Conservation (phyloP, 192 early-diverging fungal species). For the Coemansia sp. region DNA sequence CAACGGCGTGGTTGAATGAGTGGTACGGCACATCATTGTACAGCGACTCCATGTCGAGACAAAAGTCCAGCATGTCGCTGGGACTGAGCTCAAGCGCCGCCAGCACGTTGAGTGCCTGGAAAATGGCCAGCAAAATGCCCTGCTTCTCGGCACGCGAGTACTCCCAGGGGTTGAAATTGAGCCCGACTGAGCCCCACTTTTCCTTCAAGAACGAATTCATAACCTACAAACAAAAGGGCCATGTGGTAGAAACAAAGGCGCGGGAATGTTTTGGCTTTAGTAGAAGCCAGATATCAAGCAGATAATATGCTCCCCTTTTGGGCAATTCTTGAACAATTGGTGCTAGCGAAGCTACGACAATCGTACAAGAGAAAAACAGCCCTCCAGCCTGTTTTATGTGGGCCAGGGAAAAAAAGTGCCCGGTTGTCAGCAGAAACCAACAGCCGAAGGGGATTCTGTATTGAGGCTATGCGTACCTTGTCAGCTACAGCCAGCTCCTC, state of each 20-base stretch:
- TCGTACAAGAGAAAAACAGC: conserved; percentile 2
- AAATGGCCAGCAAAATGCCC: conserved; percentile 79
- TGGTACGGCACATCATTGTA: conserved; percentile 90
- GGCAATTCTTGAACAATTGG: too few species aligned
- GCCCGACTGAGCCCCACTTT: conserved; percentile 32
- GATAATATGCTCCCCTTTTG: too few species aligned
- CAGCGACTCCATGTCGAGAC: conserved; percentile 76
- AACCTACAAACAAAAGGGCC: conserved; percentile 23
- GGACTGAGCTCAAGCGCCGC: conserved; percentile 58
- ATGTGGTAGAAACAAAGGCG: not conserved
- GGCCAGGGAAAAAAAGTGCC: too few species aligned
- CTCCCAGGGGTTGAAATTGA: conserved; percentile 63
- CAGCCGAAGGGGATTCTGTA: not conserved
- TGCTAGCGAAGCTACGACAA: not conserved
- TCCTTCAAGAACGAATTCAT: conserved; percentile 40
- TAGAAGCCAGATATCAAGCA: not conserved
- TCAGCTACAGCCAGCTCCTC: conserved; percentile 62
- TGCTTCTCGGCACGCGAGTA: conserved; percentile 73
- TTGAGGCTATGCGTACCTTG: conserved; percentile 31
- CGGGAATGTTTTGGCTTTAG: not conserved
- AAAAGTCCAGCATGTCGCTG: conserved; percentile 76
- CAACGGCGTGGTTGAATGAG: conserved; percentile 87
- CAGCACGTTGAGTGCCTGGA: conserved; percentile 64
- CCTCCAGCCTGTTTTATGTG: too few species aligned
- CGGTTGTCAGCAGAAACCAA: not conserved